A percentile compares a stretch with the other conserved stretches of the same genome.
Evolutionary conservation across 768 basidiomycete species (phyloP).

Genomic region (Austroboletus festivus): DNA sequence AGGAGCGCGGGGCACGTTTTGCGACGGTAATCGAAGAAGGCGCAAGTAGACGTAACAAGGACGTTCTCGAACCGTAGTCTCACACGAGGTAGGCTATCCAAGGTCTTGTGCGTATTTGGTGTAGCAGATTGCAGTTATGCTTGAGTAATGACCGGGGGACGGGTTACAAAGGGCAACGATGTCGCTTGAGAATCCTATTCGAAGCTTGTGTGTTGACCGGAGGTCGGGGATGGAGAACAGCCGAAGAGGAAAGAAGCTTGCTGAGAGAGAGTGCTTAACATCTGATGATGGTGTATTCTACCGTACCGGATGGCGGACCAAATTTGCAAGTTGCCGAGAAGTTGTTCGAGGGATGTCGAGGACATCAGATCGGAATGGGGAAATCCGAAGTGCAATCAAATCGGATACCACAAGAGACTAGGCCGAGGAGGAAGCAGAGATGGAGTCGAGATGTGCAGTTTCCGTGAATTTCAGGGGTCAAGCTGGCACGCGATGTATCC

Average conservation of each 20-base stretch:
- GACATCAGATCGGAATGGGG: too few species aligned
- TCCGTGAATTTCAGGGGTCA: too few species aligned
- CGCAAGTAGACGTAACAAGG: slow-evolving; percentile 11
- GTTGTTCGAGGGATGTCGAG: too few species aligned
- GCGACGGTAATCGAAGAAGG: slow-evolving; percentile 12
- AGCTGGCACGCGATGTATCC: too few species aligned
- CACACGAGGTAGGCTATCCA: neutral
- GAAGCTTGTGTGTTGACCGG: neutral
- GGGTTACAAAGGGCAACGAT: neutral
- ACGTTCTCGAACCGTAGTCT: neutral
- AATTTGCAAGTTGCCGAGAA: too few species aligned
- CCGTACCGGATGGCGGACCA: too few species aligned
- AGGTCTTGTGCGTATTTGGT: neutral
- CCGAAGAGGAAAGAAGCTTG: too few species aligned
- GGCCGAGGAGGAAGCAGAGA: neutral
- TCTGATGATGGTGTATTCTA: too few species aligned
- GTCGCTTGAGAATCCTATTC: too few species aligned
- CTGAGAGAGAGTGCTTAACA: too few species aligned
- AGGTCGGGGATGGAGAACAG: too few species aligned
- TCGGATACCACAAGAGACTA: neutral
- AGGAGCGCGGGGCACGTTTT: slow-evolving; percentile 11
- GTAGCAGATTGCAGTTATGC: neutral
- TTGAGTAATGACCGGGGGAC: neutral
- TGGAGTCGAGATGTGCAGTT: neutral
- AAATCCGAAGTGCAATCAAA: too few species aligned